These are phyloP conservation scores for Cantharellus anzutake DNA, from an alignment of 768 basidiomycete genomes.

Conservation along the genomic window DNA sequence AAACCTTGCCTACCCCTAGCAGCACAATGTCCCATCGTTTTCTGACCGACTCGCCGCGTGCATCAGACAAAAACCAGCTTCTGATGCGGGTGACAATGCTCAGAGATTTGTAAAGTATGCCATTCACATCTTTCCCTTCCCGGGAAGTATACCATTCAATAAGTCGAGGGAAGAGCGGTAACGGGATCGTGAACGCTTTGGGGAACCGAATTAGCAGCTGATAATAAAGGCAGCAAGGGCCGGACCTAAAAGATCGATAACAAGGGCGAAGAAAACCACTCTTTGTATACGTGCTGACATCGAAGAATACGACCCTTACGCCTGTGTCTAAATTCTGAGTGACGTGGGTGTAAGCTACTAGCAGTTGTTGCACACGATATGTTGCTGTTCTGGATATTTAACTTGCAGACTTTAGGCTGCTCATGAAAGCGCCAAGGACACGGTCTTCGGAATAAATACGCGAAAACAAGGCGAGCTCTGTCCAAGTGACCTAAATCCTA, in stretches of 20 bases:
- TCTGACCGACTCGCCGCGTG: background rate
- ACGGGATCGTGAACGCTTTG: constrained; percentile 77
- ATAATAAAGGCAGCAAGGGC: background rate
- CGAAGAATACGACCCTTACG: too few species aligned
- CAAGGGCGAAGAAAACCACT: constrained; percentile 74
- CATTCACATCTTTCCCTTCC: constrained; percentile 48
- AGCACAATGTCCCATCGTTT: constrained; percentile 88
- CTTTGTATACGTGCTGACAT: constrained; percentile 23
- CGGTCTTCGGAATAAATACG: too few species aligned
- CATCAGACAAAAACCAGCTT: constrained; percentile 24
- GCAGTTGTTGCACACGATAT: too few species aligned
- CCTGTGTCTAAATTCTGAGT: too few species aligned
- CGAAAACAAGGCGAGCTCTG: too few species aligned
- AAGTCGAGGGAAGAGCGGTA: constrained; percentile 96
- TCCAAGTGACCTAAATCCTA: too few species aligned
- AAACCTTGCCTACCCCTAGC: constrained; percentile 32
- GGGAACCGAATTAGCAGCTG: background rate
- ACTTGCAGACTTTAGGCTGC: too few species aligned
- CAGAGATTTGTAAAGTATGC: constrained; percentile 58
- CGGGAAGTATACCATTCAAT: constrained; percentile 84
- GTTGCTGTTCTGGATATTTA: too few species aligned
- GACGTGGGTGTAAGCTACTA: too few species aligned
- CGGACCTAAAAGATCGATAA: constrained; percentile 66
- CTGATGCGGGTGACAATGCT: constrained; percentile 45
- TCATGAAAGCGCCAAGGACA: too few species aligned